Evolutionary conservation across 2,329 filamentous ascomycete genomes (phyloP).

Genomic region (Stylonectria norvegica): DNA sequence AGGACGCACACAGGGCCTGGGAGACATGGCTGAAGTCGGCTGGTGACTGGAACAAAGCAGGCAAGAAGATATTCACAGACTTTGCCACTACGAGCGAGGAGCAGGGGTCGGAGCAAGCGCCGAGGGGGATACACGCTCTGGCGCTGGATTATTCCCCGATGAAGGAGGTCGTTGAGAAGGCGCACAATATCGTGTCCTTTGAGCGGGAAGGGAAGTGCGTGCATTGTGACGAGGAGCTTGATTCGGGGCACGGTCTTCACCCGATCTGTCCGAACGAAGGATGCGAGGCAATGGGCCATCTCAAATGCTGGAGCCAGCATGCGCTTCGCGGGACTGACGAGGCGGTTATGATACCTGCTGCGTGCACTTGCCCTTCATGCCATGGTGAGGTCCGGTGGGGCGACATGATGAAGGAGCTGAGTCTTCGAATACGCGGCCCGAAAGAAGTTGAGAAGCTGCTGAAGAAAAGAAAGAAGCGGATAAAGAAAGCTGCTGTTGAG

Average conservation of each 20-base stretch:
- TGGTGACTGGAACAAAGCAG: constrained; percentile 43
- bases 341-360: constrained; percentile 59
- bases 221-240: constrained; percentile 47
- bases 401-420: constrained; percentile 79
- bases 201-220: constrained; percentile 55
- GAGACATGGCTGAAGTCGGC: constrained; percentile 50
- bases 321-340: constrained; percentile 39
- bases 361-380: constrained; percentile 71
- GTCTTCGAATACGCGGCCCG: constrained; percentile 64
- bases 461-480: constrained; percentile 45
- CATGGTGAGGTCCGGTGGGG: constrained; percentile 62
- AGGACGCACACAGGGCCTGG: constrained; percentile 70
- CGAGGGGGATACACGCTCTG: constrained; percentile 52
- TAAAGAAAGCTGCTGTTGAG: constrained; percentile 24
- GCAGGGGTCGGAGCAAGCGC: constrained; percentile 8
- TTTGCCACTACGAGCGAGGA: constrained; percentile 35
- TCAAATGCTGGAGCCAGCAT: constrained; percentile 57
- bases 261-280: constrained; percentile 52
- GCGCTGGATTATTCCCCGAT: constrained; percentile 54
- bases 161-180: constrained; percentile 54
- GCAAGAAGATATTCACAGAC: constrained; percentile 56
- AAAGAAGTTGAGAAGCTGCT: constrained; percentile 69
- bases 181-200: constrained; percentile 50
- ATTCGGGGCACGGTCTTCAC: constrained; percentile 49
- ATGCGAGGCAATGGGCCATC: constrained; percentile 57